These are phyloP conservation scores for Groenewaldozyma sp. DNA, from an alignment of 1,139 yeast species.

Conservation along the genomic window DNA sequence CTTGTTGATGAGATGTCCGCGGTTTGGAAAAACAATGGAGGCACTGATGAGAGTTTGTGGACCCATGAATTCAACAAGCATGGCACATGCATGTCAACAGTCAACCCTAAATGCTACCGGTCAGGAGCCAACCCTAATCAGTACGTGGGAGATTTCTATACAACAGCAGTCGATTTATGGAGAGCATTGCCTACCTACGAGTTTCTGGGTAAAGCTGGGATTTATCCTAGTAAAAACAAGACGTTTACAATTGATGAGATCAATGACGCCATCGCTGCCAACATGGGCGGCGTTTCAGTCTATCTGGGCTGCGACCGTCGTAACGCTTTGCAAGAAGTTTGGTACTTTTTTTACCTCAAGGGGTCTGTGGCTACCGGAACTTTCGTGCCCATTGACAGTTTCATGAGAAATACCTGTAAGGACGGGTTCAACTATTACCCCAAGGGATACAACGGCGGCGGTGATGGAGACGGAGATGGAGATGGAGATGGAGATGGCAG, in stretches of 20 bases:
- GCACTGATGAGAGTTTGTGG: conserved; percentile 75
- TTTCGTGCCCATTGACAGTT: conserved; percentile 56
- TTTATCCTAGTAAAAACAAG: conserved; percentile 50
- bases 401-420: conserved; percentile 48
- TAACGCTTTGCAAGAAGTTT: conserved; percentile 56
- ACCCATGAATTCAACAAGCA: conserved; percentile 92
- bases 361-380: conserved; percentile 66
- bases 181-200: conserved; percentile 60
- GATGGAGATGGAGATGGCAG: conserved; percentile 11
- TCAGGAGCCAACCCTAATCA: conserved; percentile 35
- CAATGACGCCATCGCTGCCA: conserved; percentile 48
- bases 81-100: conserved; percentile 82
- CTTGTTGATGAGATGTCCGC: conserved; percentile 49
- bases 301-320: conserved; percentile 36
- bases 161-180: conserved; percentile 55
- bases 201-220: conserved; percentile 58
- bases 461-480: conserved; percentile 19
- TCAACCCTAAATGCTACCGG: conserved; percentile 60
- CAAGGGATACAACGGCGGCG: conserved; percentile 62
- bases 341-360: conserved; percentile 77
- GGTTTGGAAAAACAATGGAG: conserved; percentile 73
- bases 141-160: conserved; percentile 73
- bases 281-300: conserved; percentile 24
- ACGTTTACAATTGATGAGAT: conserved; percentile 63
- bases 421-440: conserved; percentile 69